These are phyloP conservation scores for Colletotrichum simmondsii DNA, from an alignment of 2,329 filamentous ascomycete genomes.

Conservation along the genomic window DNA sequence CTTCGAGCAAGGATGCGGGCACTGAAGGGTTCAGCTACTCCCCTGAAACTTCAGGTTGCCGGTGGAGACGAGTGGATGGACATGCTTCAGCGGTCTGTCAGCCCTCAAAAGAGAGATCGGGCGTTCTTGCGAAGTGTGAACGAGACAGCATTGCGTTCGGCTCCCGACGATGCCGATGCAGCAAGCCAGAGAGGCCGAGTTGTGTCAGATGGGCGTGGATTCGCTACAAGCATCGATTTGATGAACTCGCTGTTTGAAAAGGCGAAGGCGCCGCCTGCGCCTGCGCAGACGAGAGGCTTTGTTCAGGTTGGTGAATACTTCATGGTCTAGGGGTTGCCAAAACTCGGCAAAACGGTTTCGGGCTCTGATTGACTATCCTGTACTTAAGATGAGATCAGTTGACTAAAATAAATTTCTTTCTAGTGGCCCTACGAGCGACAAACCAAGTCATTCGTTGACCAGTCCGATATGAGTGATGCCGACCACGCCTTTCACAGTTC, in stretches of 20 bases:
- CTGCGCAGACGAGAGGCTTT: slow-evolving; percentile 72
- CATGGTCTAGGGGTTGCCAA: slow-evolving; percentile 38
- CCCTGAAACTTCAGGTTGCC: slow-evolving; percentile 69
- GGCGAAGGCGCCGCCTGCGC: slow-evolving; percentile 66
- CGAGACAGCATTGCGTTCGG: slow-evolving; percentile 50
- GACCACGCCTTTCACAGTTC: slow-evolving; percentile 78
- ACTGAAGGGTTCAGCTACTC: slow-evolving; percentile 68
- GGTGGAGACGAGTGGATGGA: slow-evolving; percentile 91
- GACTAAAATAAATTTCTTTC: slow-evolving; percentile 52
- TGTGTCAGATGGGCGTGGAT: slow-evolving; percentile 68
- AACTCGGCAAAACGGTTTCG: background rate
- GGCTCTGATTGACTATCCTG: slow-evolving; percentile 36
- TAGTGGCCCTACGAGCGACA: slow-evolving; percentile 91
- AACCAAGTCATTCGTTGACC: slow-evolving; percentile 73
- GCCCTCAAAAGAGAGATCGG: slow-evolving; percentile 91
- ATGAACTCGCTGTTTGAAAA: slow-evolving; percentile 94
- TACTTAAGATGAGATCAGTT: slow-evolving; percentile 45
- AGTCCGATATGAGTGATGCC: slow-evolving; percentile 67
- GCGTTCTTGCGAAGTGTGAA: slow-evolving; percentile 72
- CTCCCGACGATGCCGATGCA: slow-evolving; percentile 53
- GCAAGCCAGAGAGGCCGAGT: slow-evolving; percentile 42
- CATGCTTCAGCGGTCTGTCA: slow-evolving; percentile 93
- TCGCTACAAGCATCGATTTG: slow-evolving; percentile 90
- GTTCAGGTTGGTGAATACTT: slow-evolving; percentile 83
- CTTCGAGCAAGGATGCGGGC: slow-evolving; percentile 73